phyloP scores from a whole-genome alignment of 2,329 filamentous ascomycete genomes.

The Chalaropsis ovoidea region DNA sequence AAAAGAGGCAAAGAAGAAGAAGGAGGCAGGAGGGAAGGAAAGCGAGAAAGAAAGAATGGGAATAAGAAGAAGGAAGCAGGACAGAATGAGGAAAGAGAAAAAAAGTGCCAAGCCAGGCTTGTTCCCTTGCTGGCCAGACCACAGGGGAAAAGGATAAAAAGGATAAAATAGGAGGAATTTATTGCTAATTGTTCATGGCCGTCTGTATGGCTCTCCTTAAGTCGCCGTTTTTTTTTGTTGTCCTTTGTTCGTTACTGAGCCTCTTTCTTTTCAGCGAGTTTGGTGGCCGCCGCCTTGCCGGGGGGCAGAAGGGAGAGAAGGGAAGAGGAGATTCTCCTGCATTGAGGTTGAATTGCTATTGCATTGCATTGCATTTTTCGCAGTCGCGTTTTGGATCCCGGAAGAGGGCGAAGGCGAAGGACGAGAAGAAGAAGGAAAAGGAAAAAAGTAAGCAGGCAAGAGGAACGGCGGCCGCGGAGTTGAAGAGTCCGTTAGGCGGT shows the following conservation, averaged over 20 bases:
- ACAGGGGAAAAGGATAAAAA: too few species aligned
- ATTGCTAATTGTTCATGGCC: neutral
- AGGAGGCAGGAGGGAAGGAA: neutral
- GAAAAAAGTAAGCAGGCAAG: neutral
- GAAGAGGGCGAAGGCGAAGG: neutral
- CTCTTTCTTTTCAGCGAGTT: neutral
- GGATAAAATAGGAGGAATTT: neutral
- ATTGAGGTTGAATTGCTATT: neutral
- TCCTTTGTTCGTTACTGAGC: neutral
- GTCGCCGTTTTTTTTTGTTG: neutral
- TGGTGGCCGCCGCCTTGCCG: neutral
- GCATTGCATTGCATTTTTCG: conserved; percentile 5
- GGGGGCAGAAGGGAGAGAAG: neutral
- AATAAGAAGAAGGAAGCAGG: neutral
- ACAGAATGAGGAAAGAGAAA: conserved; percentile 1
- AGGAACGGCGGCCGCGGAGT: neutral
- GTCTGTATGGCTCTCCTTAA: too few species aligned
- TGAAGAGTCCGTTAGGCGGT: neutral
- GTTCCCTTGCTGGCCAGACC: neutral
- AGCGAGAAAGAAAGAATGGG: neutral
- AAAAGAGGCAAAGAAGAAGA: neutral
- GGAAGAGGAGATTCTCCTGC: conserved; percentile 9
- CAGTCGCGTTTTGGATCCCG: neutral
- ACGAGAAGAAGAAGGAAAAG: neutral
- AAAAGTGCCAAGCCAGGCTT: conserved; percentile 3